Conservation (phyloP, 192 early-diverging fungal genomes). For the Phycomyces blakesleeanus region DNA sequence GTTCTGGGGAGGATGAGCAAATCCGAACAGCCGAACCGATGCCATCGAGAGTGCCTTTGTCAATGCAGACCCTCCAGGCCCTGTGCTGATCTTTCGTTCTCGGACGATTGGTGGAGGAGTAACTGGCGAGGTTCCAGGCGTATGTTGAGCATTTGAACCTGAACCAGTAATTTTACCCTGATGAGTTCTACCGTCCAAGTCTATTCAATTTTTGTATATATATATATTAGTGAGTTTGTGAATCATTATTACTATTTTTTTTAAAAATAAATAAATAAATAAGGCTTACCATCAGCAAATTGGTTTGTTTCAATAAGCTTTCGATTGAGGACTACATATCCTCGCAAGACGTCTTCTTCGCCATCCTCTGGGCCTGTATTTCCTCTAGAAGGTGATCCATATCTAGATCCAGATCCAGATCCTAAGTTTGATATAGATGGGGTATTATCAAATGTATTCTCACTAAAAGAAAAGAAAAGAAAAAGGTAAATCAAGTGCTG, state of each 20-base stretch:
- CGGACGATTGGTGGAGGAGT: slow-evolving; percentile 16
- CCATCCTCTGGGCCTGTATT: slow-evolving; percentile 10
- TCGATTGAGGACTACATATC: slow-evolving; percentile 75
- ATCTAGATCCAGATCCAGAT: too few species aligned
- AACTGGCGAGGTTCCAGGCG: not conserved
- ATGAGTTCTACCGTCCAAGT: slow-evolving; percentile 26
- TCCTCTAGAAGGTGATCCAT: too few species aligned
- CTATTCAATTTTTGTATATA: too few species aligned
- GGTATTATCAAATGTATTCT: slow-evolving; percentile 2
- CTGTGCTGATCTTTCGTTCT: slow-evolving; percentile 24
- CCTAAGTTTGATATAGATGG: slow-evolving; percentile 7
- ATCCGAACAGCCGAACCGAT: slow-evolving; percentile 51
- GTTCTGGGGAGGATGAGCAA: slow-evolving; percentile 47
- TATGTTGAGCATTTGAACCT: not conserved
- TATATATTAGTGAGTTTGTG: too few species aligned
- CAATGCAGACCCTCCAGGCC: slow-evolving; percentile 43
- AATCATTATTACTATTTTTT: not conserved
- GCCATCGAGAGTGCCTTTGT: slow-evolving; percentile 53
- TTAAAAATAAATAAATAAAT: not conserved
- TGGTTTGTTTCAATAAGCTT: slow-evolving; percentile 68
- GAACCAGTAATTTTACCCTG: not conserved
- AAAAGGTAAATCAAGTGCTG: not conserved
- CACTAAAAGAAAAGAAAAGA: too few species aligned
- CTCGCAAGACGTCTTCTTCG: slow-evolving; percentile 57
- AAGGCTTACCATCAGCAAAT: slow-evolving; percentile 63